Evolutionary conservation across 306 rosid species (phyloP).

Genomic region (Ceratonia siliqua): DNA sequence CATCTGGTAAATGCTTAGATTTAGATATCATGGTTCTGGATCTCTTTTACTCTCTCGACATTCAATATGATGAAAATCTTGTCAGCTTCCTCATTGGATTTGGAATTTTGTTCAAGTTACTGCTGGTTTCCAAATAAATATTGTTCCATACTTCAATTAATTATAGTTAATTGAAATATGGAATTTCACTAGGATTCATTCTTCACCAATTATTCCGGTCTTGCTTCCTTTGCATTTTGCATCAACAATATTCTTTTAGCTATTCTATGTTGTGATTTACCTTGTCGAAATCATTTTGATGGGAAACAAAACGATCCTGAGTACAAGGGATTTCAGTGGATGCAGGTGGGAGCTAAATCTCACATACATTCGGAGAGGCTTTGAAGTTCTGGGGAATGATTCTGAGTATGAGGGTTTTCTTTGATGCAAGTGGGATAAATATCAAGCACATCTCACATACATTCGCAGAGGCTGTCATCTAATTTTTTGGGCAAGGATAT

Average conservation of each 20-base stretch:
- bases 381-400: neutral
- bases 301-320: constrained; percentile 13
- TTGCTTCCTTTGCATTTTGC: neutral
- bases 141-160: too few species aligned
- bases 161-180: too few species aligned
- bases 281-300: neutral
- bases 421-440: constrained; percentile 43
- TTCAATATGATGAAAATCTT: neutral
- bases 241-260: neutral
- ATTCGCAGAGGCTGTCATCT: too few species aligned
- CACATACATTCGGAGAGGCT: neutral
- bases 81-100: neutral
- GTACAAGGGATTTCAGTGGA: constrained; percentile 34
- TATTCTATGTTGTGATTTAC: neutral
- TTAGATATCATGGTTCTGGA: neutral
- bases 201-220: neutral
- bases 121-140: neutral
- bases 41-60: neutral
- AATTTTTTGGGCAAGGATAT: constrained; percentile 28
- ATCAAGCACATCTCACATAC: neutral
- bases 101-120: neutral
- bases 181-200: neutral
- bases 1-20: neutral
- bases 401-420: constrained; percentile 26
- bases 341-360: constrained; percentile 50